phyloP scores from a whole-genome alignment of 2,329 filamentous ascomycete species.

The Aspergillus alliaceus region DNA sequence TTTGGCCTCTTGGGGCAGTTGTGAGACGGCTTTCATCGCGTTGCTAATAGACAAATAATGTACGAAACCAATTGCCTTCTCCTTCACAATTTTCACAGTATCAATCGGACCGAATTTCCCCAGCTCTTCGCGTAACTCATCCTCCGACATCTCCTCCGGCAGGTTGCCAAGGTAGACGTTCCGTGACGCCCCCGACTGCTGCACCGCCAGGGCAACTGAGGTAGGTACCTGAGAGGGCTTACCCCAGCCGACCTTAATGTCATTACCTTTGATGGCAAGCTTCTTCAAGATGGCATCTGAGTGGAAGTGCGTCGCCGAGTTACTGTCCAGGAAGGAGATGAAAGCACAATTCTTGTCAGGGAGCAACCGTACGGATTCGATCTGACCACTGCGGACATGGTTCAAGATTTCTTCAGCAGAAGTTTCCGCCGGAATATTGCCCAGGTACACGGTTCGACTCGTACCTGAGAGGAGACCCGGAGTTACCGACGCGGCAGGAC shows the following conservation, averaged over 20 bases:
- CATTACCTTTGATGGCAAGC: constrained; percentile 95
- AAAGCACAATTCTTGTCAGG: constrained; percentile 99
- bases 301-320: constrained; percentile 97
- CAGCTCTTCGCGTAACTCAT: constrained; percentile 89
- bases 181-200: constrained; percentile 93
- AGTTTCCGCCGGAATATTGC: constrained; percentile 98
- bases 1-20: constrained; percentile 92
- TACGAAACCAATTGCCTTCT: constrained; percentile 97
- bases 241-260: constrained; percentile 99
- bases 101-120: constrained; percentile 96
- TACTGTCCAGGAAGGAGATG: constrained; percentile 97
- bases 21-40: constrained; percentile 95
- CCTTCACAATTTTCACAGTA: constrained; percentile 94
- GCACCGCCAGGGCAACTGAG: constrained; percentile 93
- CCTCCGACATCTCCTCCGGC: constrained; percentile 84
- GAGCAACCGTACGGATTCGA: constrained; percentile 95
- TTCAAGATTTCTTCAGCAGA: constrained; percentile 94
- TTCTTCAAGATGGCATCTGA: constrained; percentile 99
- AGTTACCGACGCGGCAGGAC: constrained; percentile 72
- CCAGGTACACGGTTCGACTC: constrained; percentile 93
- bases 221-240: constrained; percentile 98
- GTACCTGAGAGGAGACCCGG: constrained; percentile 84
- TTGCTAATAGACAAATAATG: constrained; percentile 98
- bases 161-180: constrained; percentile 97
- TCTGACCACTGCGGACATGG: constrained; percentile 94